A percentile compares a stretch with the other conserved stretches of the same genome.
These are phyloP conservation scores for Hyparrhenia diplandra DNA, from an alignment of 176 grass and related monocot genomes.

Conservation along the genomic window DNA sequence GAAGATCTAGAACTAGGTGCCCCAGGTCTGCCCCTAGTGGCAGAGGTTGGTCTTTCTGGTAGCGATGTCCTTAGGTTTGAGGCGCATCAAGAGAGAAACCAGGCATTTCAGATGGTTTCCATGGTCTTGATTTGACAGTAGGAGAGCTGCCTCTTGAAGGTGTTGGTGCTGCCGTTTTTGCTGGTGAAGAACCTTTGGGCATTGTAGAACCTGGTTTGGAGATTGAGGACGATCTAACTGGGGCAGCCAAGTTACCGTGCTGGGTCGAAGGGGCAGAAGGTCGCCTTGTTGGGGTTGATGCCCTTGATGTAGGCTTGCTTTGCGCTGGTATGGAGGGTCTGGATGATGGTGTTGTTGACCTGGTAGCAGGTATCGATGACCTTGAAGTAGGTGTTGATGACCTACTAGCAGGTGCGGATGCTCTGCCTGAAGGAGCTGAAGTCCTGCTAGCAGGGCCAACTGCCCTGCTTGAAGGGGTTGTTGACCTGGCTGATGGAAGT, in stretches of 20 bases:
- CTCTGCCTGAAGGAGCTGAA: slow-evolving; percentile 43
- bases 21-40: slow-evolving; percentile 89
- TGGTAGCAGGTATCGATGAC: slow-evolving; percentile 59
- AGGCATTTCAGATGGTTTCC: slow-evolving; percentile 89
- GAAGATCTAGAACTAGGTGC: slow-evolving; percentile 83
- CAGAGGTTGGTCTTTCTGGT: slow-evolving; percentile 83
- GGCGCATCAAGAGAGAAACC: slow-evolving; percentile 79
- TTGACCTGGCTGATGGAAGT: slow-evolving; percentile 61
- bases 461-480: slow-evolving; percentile 56
- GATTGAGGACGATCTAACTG: slow-evolving; percentile 53
- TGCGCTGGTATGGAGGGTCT: slow-evolving; percentile 58
- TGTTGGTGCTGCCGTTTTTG: slow-evolving; percentile 18
- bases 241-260: slow-evolving; percentile 37
- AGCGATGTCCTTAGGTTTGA: slow-evolving; percentile 77
- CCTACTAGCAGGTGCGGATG: slow-evolving; percentile 64
- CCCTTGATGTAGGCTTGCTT: slow-evolving; percentile 63
- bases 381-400: slow-evolving; percentile 71
- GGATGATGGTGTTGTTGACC: slow-evolving; percentile 76
- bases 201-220: slow-evolving; percentile 37
- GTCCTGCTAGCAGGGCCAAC: slow-evolving; percentile 41
- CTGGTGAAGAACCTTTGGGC: slow-evolving; percentile 45
- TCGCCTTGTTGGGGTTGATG: slow-evolving; percentile 59
- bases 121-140: slow-evolving; percentile 80
- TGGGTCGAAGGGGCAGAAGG: slow-evolving; percentile 39
- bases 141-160: slow-evolving; percentile 68